Conservation (phyloP, 257 asterid species). For the Capsicum baccatum region DNA sequence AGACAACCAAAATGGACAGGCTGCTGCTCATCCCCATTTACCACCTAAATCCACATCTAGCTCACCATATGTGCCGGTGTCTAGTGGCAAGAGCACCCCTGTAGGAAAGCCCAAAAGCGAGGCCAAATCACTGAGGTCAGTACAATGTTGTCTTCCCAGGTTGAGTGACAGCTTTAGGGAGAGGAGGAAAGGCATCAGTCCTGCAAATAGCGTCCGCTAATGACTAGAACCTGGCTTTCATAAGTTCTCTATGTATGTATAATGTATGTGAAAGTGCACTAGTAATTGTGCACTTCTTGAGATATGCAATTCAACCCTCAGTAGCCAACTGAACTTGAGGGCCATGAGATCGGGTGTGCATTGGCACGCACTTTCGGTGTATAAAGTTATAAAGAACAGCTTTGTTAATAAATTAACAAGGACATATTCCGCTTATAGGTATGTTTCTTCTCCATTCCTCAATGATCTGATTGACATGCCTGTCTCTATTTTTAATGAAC, state of each 20-base stretch:
- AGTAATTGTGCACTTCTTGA: conserved; percentile 23
- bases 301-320: neutral
- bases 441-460: neutral
- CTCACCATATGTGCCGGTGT: conserved; percentile 43
- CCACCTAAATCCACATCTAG: conserved; percentile 39
- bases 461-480: neutral
- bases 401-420: neutral
- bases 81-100: conserved; percentile 48
- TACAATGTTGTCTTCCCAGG: conserved; percentile 70
- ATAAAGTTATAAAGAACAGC: conserved; percentile 15
- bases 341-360: neutral
- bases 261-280: conserved; percentile 22
- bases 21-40: neutral
- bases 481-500: neutral
- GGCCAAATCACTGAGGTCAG: conserved; percentile 42
- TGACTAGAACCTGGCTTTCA: neutral
- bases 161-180: conserved; percentile 58
- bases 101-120: conserved; percentile 24
- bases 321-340: neutral
- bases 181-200: conserved; percentile 52
- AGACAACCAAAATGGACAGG: conserved; percentile 26
- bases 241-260: conserved; percentile 37
- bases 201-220: conserved; percentile 35
- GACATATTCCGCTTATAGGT: neutral
- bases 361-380: neutral